Conservation (phyloP, 78 protist genomes). For the Isochrysis galbana region DNA sequence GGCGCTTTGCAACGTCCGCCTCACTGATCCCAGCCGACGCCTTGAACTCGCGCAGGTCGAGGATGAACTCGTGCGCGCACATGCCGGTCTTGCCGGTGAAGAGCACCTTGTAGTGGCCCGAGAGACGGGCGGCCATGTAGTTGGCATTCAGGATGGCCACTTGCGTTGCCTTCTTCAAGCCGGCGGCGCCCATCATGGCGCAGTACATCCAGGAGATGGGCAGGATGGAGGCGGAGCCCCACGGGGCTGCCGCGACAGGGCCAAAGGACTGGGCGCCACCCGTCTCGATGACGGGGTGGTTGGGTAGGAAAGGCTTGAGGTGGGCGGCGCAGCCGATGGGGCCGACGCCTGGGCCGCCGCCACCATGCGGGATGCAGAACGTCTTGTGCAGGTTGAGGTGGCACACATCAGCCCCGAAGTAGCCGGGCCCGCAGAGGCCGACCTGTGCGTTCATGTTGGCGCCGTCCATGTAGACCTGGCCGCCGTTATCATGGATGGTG, state of each 20-base stretch:
- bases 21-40: slow-evolving; percentile 79
- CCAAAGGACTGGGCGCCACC: slow-evolving; percentile 73
- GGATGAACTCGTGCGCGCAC: slow-evolving; percentile 85
- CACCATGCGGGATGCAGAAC: no score
- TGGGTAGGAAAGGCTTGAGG: no score
- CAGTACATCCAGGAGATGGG: slow-evolving; percentile 93
- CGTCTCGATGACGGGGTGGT: no score
- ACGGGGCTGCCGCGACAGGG: slow-evolving; percentile 90
- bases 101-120: slow-evolving; percentile 27
- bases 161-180: slow-evolving; percentile 78
- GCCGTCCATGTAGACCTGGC: slow-evolving; percentile 97
- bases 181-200: slow-evolving; percentile 84
- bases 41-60: slow-evolving; percentile 84
- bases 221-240: slow-evolving; percentile 81
- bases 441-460: no score
- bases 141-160: slow-evolving; percentile 95
- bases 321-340: no score
- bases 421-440: no score
- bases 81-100: slow-evolving; percentile 66
- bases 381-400: no score
- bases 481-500: slow-evolving; percentile 83
- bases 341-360: no score
- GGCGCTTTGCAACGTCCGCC: slow-evolving; percentile 96
- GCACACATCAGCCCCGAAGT: no score
- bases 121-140: slow-evolving; percentile 86